A percentile compares a stretch with the other conserved stretches of the same genome.
Conservation (phyloP, 371 early-diverging fungal genomes). For the Sporodiniella umbellata region DNA sequence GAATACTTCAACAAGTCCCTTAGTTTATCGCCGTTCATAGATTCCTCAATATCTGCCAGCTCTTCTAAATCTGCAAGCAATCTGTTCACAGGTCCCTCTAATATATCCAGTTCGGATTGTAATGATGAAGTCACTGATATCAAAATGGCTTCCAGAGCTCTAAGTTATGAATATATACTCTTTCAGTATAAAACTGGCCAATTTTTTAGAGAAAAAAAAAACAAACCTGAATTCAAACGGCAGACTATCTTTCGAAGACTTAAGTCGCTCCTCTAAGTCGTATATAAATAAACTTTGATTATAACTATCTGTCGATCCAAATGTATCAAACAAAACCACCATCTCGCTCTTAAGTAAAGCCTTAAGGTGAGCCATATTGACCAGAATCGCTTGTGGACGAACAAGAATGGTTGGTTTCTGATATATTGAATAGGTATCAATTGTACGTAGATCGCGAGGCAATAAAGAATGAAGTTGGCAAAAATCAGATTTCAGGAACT, state of each 20-base stretch:
- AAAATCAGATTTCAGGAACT: conserved; percentile 74
- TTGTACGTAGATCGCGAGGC: conserved; percentile 78
- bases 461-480: conserved; percentile 74
- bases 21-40: conserved; percentile 70
- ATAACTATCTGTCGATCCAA: conserved; percentile 62
- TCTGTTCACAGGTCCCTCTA: conserved; percentile 51
- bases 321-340: conserved; percentile 76
- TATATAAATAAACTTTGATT: conserved; percentile 75
- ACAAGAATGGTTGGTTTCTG: conserved; percentile 87
- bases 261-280: conserved; percentile 75
- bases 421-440: conserved; percentile 73
- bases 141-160: conserved; percentile 82
- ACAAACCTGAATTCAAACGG: conserved; percentile 73
- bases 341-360: conserved; percentile 81
- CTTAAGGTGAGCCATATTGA: conserved; percentile 76
- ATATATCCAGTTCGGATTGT: conserved; percentile 72
- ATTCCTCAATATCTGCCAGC: conserved; percentile 69
- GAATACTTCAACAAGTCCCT: conserved; percentile 74
- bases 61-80: conserved; percentile 63
- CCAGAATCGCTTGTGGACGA: conserved; percentile 76
- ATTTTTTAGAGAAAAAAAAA: neutral
- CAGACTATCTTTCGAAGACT: conserved; percentile 46
- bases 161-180: conserved; percentile 11
- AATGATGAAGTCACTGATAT: conserved; percentile 67
- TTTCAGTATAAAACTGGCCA: neutral